Evolutionary conservation across 352 stramenopile species (phyloP).

Genomic region (Phytophthora vignae): DNA sequence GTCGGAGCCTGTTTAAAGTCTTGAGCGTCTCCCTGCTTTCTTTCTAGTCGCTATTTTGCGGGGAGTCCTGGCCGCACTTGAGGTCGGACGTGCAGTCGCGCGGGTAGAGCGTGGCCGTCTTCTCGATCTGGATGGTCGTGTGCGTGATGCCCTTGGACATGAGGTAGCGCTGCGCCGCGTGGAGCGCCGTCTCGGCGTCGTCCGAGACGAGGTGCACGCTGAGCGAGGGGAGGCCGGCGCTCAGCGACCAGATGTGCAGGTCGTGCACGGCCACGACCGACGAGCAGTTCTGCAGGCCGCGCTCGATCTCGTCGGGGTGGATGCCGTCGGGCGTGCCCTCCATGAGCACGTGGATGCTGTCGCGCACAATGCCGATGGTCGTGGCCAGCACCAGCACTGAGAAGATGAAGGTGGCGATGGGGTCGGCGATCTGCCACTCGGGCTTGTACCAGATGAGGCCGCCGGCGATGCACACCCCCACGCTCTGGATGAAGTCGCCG

Average conservation of each 20-base stretch:
- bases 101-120: conserved; percentile 71
- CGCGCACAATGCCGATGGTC: conserved; percentile 92
- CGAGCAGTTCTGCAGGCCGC: conserved; percentile 75
- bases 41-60: conserved; percentile 47
- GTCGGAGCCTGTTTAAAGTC: conserved; percentile 2
- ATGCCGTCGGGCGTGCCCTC: conserved; percentile 95
- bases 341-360: conserved; percentile 95
- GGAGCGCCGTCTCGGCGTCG: conserved; percentile 69
- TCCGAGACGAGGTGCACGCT: conserved; percentile 93
- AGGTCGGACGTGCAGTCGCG: conserved; percentile 72
- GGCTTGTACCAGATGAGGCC: conserved; percentile 97
- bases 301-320: conserved; percentile 86
- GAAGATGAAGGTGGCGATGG: conserved; percentile 98
- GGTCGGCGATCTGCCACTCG: conserved; percentile 96
- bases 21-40: conserved; percentile 3
- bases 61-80: conserved; percentile 84
- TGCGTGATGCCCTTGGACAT: conserved; percentile 85
- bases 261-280: conserved; percentile 96
- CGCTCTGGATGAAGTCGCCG: conserved; percentile 97
- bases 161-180: conserved; percentile 77
- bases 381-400: conserved; percentile 95
- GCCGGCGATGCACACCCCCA: conserved; percentile 96
- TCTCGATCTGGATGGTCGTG: conserved; percentile 91
- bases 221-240: conserved; percentile 88
- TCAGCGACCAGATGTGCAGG: conserved; percentile 98